These are phyloP conservation scores for Thraustotheca clavata DNA, from an alignment of 352 stramenopile genomes.

Conservation along the genomic window DNA sequence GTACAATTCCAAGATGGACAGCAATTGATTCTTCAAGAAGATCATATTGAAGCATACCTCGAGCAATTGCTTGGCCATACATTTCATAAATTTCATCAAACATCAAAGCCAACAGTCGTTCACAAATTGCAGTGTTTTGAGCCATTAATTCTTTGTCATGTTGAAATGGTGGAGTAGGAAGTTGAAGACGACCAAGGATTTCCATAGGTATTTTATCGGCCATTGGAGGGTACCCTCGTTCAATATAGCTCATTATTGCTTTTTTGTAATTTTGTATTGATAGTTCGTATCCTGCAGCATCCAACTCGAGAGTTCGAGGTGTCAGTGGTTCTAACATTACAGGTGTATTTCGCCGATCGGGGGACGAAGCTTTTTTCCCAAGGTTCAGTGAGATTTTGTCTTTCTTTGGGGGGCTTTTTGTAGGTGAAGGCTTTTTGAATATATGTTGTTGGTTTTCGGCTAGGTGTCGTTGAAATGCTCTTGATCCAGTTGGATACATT, in stretches of 20 bases:
- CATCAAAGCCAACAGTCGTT: constrained; percentile 57
- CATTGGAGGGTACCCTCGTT: constrained; percentile 45
- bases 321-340: constrained; percentile 49
- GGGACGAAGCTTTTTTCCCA: background rate
- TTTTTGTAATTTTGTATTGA: constrained; percentile 80
- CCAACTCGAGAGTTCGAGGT: constrained; percentile 60
- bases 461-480: constrained; percentile 40
- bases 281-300: constrained; percentile 63
- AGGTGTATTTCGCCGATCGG: constrained; percentile 24
- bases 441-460: constrained; percentile 30
- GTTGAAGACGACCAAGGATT: constrained; percentile 59
- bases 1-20: constrained; percentile 75
- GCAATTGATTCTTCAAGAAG: constrained; percentile 64
- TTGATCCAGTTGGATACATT: constrained; percentile 6
- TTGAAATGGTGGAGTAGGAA: constrained; percentile 45
- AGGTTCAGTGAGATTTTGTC: constrained; percentile 40
- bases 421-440: constrained; percentile 15
- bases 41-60: constrained; percentile 84
- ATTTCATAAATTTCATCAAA: constrained; percentile 70
- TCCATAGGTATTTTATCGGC: constrained; percentile 43
- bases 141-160: constrained; percentile 33
- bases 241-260: constrained; percentile 63
- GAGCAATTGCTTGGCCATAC: constrained; percentile 69
- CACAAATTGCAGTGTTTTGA: constrained; percentile 49
- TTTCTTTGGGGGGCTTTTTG: constrained; percentile 25